Percentiles rank a stretch among this genome's conserved stretches.
Evolutionary conservation across 345 rosid genomes (phyloP).

Genomic region (Citrus sinensis): DNA sequence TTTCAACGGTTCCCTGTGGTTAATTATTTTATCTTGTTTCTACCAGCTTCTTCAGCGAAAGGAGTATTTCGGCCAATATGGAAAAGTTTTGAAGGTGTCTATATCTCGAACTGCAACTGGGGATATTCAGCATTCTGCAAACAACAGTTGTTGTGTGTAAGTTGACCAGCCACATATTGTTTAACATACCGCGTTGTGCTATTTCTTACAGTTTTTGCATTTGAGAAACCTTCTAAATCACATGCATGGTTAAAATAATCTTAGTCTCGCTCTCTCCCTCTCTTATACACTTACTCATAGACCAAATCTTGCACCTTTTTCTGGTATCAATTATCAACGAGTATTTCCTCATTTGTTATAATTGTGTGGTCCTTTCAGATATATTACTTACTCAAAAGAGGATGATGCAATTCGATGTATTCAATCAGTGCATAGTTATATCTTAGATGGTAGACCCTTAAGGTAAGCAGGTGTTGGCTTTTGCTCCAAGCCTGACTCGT

Average conservation of each 20-base stretch:
- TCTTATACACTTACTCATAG: neutral
- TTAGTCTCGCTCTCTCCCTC: neutral
- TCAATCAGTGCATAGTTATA: conserved; percentile 66
- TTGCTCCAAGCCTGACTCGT: neutral
- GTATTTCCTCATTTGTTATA: neutral
- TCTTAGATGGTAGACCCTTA: conserved; percentile 63
- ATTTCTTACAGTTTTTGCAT: neutral
- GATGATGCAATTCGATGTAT: conserved; percentile 73
- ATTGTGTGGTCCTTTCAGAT: conserved; percentile 25
- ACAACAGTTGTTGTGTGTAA: conserved; percentile 75
- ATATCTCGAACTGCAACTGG: conserved; percentile 70
- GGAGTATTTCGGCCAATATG: conserved; percentile 74
- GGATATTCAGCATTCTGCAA: conserved; percentile 58
- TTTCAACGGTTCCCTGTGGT: neutral
- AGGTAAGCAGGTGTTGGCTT: conserved; percentile 38
- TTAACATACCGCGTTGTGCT: neutral
- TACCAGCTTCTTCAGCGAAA: conserved; percentile 55
- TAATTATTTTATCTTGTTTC: conserved; percentile 1
- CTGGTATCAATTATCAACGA: neutral
- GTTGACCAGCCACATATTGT: conserved; percentile 17
- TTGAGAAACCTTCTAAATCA: neutral
- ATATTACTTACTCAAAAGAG: conserved; percentile 60
- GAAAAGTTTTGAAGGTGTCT: conserved; percentile 68
- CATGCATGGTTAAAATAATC: neutral
- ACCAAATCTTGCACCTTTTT: neutral